phyloP scores from a whole-genome alignment of 2,329 filamentous ascomycete species.

The Huntiella decipiens region DNA sequence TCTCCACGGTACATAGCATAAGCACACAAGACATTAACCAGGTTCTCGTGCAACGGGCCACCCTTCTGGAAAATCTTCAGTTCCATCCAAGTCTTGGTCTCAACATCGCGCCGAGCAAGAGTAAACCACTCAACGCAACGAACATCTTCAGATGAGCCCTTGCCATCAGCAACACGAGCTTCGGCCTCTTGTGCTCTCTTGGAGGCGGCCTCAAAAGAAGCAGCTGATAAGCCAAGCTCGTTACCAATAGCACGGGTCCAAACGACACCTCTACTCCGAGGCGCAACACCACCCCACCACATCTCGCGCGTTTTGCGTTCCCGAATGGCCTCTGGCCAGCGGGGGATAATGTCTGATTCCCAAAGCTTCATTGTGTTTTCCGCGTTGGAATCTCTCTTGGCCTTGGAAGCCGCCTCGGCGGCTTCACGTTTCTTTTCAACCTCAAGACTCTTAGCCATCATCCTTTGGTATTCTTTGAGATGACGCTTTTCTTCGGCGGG shows the following conservation, averaged over 20 bases:
- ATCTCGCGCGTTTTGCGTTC: slow-evolving; percentile 54
- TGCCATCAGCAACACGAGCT: slow-evolving; percentile 31
- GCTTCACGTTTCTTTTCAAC: slow-evolving; percentile 41
- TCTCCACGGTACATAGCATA: slow-evolving; percentile 70
- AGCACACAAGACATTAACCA: slow-evolving; percentile 57
- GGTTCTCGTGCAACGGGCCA: slow-evolving; percentile 45
- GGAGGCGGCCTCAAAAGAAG: slow-evolving; percentile 53
- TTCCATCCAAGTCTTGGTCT: slow-evolving; percentile 47
- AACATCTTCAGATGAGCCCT: slow-evolving; percentile 33
- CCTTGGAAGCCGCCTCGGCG: slow-evolving; percentile 30
- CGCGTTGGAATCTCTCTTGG: slow-evolving; percentile 33
- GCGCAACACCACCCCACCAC: slow-evolving; percentile 66
- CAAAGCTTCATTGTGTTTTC: slow-evolving; percentile 43
- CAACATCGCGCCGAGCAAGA: slow-evolving; percentile 44
- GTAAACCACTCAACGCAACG: slow-evolving; percentile 41
- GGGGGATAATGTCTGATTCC: slow-evolving; percentile 58
- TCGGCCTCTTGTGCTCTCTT: slow-evolving; percentile 46
- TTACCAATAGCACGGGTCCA: slow-evolving; percentile 59
- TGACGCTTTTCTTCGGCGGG: slow-evolving; percentile 83
- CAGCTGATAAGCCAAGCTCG: slow-evolving; percentile 45
- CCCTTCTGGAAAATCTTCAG: slow-evolving; percentile 51
- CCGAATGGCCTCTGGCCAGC: slow-evolving; percentile 53
- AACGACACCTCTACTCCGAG: slow-evolving; percentile 47
- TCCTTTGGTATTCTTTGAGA: slow-evolving; percentile 65
- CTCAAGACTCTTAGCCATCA: slow-evolving; percentile 49